phyloP scores from a whole-genome alignment of 306 rosid species.

The Echinosophora koreensis region DNA sequence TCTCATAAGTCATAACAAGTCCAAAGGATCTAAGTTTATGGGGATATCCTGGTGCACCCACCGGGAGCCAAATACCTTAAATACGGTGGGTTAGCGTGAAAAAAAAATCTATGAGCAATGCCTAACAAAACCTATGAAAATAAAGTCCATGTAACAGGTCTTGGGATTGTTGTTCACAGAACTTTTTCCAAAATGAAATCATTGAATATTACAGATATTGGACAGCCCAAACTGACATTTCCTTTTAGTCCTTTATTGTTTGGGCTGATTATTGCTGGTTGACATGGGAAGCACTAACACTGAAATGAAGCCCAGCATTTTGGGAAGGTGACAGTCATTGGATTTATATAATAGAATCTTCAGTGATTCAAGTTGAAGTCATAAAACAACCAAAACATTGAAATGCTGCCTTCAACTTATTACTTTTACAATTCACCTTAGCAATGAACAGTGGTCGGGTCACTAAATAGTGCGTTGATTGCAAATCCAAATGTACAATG shows the following conservation, averaged over 20 bases:
- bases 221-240: slow-evolving; percentile 1
- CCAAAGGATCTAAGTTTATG: no score
- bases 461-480: not conserved
- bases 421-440: not conserved
- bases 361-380: slow-evolving; percentile 5
- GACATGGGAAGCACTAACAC: not conserved
- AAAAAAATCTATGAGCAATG: no score
- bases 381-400: not conserved
- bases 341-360: not conserved
- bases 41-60: no score
- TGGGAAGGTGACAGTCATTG: not conserved
- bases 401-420: not conserved
- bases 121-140: no score
- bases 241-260: not conserved
- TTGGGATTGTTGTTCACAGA: not conserved
- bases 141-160: no score
- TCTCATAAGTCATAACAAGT: no score
- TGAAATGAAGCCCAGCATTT: not conserved
- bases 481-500: not conserved
- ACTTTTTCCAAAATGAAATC: slow-evolving; percentile 18
- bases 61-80: no score
- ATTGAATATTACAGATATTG: not conserved
- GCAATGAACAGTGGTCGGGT: not conserved
- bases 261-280: not conserved
- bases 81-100: no score